Base-by-base conservation (phyloP, 306 rosid genomes). In the Calophaca sinica region DNA sequence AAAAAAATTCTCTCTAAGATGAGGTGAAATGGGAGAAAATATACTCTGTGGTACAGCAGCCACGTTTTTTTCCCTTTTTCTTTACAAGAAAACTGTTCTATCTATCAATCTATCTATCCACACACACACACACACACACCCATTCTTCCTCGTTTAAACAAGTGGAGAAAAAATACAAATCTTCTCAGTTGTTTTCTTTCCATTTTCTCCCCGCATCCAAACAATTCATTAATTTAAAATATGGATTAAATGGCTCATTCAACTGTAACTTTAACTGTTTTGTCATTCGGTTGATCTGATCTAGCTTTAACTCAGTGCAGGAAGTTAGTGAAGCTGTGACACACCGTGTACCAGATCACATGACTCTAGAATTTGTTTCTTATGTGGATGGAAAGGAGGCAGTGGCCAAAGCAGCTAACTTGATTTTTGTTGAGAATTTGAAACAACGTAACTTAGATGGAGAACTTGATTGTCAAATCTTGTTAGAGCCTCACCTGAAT, bases 311-410 rank as follows among this genome's bases (percentile, higher is more conserved):
- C 13, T 72, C 64, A 45, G 63, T 78, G 83, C 89, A 93, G 97
- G 87, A 83, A 50, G 86, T 74, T 71, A 71, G 66, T 74, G 84
- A 80, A 60, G 71, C 71, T 59, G 82, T 75, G 42, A 78, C 79
- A 61, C 55, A 51, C 57, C 53, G 26, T 51, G 83, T 46, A 73
- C 70, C 76, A 36, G 79, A 81, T 63, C 69, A 55, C 60, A 85
- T 91, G 91, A 70, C 80, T 67, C 52, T 94, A 63, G 92, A 91
- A 81, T 87, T 94, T 83, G 75, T 78, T 72, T 89, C 96, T 44
- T 79, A 76, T 52, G 79, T 74, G 73, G 97, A 94, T 62, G 97
- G 93, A 79, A 94, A 88, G 86, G 94, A 89, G 82, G 91, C 93
- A 52, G 71, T 94, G 42, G 77, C 86, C 46, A 88, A 86, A 81